Conservation (phyloP, 495 filamentous ascomycete species). For the Aspergillus sclerotioniger region DNA sequence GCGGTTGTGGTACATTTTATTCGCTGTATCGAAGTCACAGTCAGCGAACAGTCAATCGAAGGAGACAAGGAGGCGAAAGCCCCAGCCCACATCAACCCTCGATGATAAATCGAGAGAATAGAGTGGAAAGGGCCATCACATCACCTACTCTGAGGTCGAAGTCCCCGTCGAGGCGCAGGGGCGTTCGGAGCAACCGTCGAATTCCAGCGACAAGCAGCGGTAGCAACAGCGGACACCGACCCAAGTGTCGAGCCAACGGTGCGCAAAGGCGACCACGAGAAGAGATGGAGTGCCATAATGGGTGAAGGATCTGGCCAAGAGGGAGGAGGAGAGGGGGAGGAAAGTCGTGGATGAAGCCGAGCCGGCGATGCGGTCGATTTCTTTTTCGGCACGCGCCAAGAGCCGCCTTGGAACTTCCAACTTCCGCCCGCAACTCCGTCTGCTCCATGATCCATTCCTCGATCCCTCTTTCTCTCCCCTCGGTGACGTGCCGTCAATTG, state of each 20-base stretch:
- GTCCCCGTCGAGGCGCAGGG: constrained; percentile 26
- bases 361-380: constrained; percentile 14
- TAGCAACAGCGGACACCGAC: constrained; percentile 3
- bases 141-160: constrained; percentile 22
- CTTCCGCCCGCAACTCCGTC: constrained; percentile 8
- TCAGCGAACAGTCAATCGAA: neutral
- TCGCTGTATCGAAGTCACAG: constrained; percentile 14
- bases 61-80: no score
- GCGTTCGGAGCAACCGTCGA: constrained; percentile 37
- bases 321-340: neutral
- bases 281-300: constrained; percentile 34
- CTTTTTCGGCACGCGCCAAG: constrained; percentile 35
- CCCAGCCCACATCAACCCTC: no score
- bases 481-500: no score
- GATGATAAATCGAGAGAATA: neutral
- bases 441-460: constrained; percentile 5
- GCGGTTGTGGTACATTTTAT: constrained; percentile 25
- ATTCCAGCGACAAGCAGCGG: constrained; percentile 38
- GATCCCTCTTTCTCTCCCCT: neutral
- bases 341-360: constrained; percentile 9
- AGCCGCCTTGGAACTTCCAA: constrained; percentile 13
- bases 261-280: constrained; percentile 34
- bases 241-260: constrained; percentile 21
- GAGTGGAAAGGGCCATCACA: neutral
- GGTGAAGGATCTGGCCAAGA: neutral